Evolutionary conservation across 805 yeast genomes (phyloP).

Genomic region (Kodamaea nitidulidarum): DNA sequence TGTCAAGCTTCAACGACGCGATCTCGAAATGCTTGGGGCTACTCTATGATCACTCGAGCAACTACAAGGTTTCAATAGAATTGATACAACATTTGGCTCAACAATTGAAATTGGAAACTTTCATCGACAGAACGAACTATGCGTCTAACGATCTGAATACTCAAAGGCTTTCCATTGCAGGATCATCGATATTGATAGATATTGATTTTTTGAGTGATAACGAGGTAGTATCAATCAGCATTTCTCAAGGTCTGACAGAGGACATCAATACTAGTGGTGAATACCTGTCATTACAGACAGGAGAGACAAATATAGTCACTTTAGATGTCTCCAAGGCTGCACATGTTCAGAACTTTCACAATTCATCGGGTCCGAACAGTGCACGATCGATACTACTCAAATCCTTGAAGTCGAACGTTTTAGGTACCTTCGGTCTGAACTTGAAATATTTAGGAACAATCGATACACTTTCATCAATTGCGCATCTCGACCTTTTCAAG

Average conservation of each 20-base stretch:
- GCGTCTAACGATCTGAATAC: constrained; percentile 15
- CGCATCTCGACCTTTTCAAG: constrained; percentile 27
- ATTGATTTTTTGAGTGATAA: constrained; percentile 31
- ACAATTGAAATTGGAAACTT: constrained; percentile 38
- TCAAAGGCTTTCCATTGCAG: constrained; percentile 40
- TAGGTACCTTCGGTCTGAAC: constrained; percentile 33
- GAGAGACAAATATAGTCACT: constrained; percentile 6
- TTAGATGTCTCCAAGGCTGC: constrained; percentile 8
- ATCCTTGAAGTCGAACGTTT: constrained; percentile 20
- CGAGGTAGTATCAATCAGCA: constrained; percentile 25
- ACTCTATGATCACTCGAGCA: constrained; percentile 30
- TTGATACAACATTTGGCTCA: constrained; percentile 38
- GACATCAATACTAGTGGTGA: not conserved
- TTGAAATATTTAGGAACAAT: constrained; percentile 33
- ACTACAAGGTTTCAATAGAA: constrained; percentile 33
- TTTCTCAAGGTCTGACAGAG: constrained; percentile 28
- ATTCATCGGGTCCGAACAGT: constrained; percentile 3
- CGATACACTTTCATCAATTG: constrained; percentile 29
- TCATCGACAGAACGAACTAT: constrained; percentile 34
- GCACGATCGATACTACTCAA: constrained; percentile 29
- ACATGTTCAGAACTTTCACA: constrained; percentile 16
- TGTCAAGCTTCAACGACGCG: constrained; percentile 16
- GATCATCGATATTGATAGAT: constrained; percentile 37
- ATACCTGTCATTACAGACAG: constrained; percentile 4
- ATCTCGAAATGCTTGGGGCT: constrained; percentile 20